A percentile compares a stretch with the other conserved stretches of the same genome.
Evolutionary conservation across 1,139 yeast species (phyloP).

Genomic region (Hyphopichia buzzinii): DNA sequence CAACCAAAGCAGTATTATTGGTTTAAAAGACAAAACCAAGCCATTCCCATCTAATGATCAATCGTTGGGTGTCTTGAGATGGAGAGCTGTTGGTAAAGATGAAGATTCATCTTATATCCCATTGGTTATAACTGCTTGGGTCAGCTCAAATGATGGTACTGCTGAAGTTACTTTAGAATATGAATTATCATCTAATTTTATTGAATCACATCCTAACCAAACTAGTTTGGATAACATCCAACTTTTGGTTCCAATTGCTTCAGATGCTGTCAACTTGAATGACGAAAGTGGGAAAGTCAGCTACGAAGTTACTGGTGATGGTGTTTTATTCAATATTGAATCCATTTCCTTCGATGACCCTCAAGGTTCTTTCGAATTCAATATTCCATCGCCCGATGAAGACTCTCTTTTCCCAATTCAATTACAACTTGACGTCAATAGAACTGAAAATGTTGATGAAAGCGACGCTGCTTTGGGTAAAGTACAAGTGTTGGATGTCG

Average conservation of each 20-base stretch:
- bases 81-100: constrained; percentile 69
- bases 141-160: constrained; percentile 57
- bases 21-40: constrained; percentile 72
- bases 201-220: constrained; percentile 23
- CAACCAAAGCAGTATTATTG: constrained; percentile 54
- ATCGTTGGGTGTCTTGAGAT: constrained; percentile 85
- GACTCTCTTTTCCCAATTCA: constrained; percentile 89
- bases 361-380: constrained; percentile 77
- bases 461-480: constrained; percentile 41
- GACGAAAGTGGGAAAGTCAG: constrained; percentile 48
- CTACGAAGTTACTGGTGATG: constrained; percentile 54
- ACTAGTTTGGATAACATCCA: constrained; percentile 43
- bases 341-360: constrained; percentile 50
- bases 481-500: constrained; percentile 42
- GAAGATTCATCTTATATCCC: constrained; percentile 67
- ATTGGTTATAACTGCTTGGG: constrained; percentile 82
- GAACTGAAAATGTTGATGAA: constrained; percentile 33
- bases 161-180: constrained; percentile 86
- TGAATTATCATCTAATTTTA: constrained; percentile 54
- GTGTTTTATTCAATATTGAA: constrained; percentile 55
- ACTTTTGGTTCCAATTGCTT: constrained; percentile 63
- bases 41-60: constrained; percentile 91
- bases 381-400: constrained; percentile 73
- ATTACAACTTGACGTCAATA: constrained; percentile 45
- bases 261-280: constrained; percentile 56